A percentile compares a stretch with the other conserved stretches of the same genome.
Evolutionary conservation across 2,329 filamentous ascomycete species (phyloP).

Genomic region (Teratosphaeria nubilosa): DNA sequence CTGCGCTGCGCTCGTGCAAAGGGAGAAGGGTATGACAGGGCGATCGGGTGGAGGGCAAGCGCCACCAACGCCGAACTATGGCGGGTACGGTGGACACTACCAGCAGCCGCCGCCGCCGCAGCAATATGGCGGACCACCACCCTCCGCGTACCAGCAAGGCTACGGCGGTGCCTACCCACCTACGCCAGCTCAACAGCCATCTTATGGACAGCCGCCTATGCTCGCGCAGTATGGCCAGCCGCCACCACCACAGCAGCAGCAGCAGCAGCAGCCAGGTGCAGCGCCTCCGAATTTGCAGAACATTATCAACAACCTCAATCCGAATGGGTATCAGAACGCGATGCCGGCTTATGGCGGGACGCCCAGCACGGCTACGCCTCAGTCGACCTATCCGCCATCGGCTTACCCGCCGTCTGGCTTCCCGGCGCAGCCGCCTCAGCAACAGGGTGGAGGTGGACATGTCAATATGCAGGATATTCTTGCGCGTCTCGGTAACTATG

Average conservation of each 20-base stretch:
- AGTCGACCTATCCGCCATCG: background rate
- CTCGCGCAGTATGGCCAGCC: constrained; percentile 9
- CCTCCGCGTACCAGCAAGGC: constrained; percentile 8
- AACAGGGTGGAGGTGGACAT: constrained; percentile 12
- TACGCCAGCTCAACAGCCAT: constrained; percentile 7
- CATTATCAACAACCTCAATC: constrained; percentile 50
- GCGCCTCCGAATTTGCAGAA: constrained; percentile 59
- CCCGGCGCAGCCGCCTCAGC: background rate
- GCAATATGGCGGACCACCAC: background rate
- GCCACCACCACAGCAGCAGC: constrained; percentile 15
- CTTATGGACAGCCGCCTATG: constrained; percentile 1
- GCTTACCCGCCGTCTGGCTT: background rate
- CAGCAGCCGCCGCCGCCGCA: constrained; percentile 6
- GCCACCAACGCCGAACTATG: constrained; percentile 24
- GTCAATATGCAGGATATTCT: constrained; percentile 61
- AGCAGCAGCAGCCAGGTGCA: constrained; percentile 41
- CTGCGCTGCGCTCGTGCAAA: constrained; percentile 69
- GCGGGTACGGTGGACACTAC: constrained; percentile 14
- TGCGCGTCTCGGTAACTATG: constrained; percentile 52
- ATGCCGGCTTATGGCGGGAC: constrained; percentile 13
- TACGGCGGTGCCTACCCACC: constrained; percentile 11
- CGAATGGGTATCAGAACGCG: constrained; percentile 8
- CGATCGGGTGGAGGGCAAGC: constrained; percentile 21
- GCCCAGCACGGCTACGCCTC: constrained; percentile 16
- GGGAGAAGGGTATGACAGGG: constrained; percentile 47